Evolutionary conservation across 345 rosid genomes (phyloP).

Genomic region (Moricandia arvensis): DNA sequence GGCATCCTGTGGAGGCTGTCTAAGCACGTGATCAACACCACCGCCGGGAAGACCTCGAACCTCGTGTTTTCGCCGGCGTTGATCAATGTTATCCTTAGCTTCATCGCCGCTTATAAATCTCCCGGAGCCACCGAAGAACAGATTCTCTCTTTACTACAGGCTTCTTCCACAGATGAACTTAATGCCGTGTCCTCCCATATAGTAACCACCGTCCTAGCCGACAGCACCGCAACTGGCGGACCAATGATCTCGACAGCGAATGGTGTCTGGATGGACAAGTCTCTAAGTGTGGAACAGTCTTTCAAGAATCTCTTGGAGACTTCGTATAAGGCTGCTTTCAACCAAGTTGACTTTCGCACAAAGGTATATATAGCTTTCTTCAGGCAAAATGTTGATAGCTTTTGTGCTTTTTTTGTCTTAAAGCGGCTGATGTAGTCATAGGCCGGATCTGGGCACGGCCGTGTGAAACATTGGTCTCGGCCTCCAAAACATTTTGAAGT

Average conservation of each 20-base stretch:
- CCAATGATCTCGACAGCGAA: constrained; percentile 54
- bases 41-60: constrained; percentile 48
- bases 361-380: constrained; percentile 42
- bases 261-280: constrained; percentile 60
- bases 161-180: constrained; percentile 55
- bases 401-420: too few species aligned
- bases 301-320: constrained; percentile 55
- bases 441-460: too few species aligned
- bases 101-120: constrained; percentile 50
- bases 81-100: constrained; percentile 57
- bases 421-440: too few species aligned
- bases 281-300: constrained; percentile 47
- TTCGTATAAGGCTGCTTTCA: constrained; percentile 54
- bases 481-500: too few species aligned
- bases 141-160: constrained; percentile 61
- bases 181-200: constrained; percentile 53
- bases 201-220: constrained; percentile 52
- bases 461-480: too few species aligned
- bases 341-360: constrained; percentile 59
- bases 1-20: constrained; percentile 46
- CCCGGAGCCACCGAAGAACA: constrained; percentile 49
- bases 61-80: constrained; percentile 66
- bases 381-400: too few species aligned
- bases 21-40: constrained; percentile 42
- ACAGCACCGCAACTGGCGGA: constrained; percentile 59